A percentile compares a stretch with the other conserved stretches of the same genome.
Evolutionary conservation across 2,329 filamentous ascomycete genomes (phyloP).

Genomic region (Hypoxylon sp.): DNA sequence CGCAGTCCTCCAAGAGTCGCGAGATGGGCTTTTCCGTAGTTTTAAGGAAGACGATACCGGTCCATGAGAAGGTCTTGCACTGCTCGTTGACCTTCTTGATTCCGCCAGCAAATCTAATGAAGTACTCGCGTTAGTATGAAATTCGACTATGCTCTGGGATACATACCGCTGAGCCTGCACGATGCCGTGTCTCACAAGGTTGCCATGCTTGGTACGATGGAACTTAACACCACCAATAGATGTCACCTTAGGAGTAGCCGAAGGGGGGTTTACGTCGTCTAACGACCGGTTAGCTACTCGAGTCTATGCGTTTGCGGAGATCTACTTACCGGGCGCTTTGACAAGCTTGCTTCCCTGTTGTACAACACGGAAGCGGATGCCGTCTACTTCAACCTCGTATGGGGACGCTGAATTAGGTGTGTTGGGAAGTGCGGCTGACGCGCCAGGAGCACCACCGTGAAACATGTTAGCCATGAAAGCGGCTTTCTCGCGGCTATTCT

Average conservation of each 20-base stretch:
- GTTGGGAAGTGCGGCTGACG: slow-evolving; percentile 48
- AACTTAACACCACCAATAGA: slow-evolving; percentile 84
- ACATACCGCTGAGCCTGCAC: slow-evolving; percentile 82
- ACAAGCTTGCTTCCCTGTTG: slow-evolving; percentile 87
- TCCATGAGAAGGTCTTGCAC: slow-evolving; percentile 79
- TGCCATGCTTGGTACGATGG: slow-evolving; percentile 87
- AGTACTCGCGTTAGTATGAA: slow-evolving; percentile 56
- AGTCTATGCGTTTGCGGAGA: slow-evolving; percentile 14
- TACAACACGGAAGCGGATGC: slow-evolving; percentile 79
- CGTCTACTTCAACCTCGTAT: slow-evolving; percentile 77
- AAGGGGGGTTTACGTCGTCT: slow-evolving; percentile 72
- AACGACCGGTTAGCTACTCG: slow-evolving; percentile 44
- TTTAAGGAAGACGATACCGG: slow-evolving; percentile 70
- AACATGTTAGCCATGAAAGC: slow-evolving; percentile 65
- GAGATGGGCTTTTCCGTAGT: slow-evolving; percentile 52
- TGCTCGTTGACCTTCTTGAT: slow-evolving; percentile 78
- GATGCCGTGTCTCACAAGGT: slow-evolving; percentile 82
- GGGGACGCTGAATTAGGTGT: slow-evolving; percentile 54
- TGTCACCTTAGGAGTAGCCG: slow-evolving; percentile 79
- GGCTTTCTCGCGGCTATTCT: slow-evolving; percentile 68
- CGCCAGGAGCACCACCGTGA: slow-evolving; percentile 50
- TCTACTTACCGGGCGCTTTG: slow-evolving; percentile 75
- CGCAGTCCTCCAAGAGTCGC: slow-evolving; percentile 52
- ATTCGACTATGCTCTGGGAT: slow-evolving; percentile 24
- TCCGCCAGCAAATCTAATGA: slow-evolving; percentile 62